Evolutionary conservation across 106 monocot species (phyloP).

Genomic region (Dioscorea dumetorum): DNA sequence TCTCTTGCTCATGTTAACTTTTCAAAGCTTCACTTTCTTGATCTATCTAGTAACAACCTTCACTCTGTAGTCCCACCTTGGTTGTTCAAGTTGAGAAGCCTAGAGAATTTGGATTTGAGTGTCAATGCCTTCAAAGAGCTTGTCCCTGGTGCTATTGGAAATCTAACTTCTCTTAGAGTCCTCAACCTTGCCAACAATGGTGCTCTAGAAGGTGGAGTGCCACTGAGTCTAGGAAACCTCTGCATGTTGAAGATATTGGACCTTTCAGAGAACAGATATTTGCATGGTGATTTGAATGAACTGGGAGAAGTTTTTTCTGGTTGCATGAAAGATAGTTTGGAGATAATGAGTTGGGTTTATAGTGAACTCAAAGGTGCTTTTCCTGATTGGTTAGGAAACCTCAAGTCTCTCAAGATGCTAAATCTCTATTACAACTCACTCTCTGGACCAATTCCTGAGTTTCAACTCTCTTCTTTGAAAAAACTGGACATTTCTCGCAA

Average conservation of each 20-base stretch:
- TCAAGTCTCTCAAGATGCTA: slow-evolving; percentile 8
- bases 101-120: neutral
- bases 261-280: neutral
- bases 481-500: no score
- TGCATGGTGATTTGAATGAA: neutral
- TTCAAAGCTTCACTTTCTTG: slow-evolving; percentile 2
- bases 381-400: slow-evolving; percentile 3
- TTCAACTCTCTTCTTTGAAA: no score
- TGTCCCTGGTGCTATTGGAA: neutral
- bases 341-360: neutral
- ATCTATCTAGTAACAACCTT: no score
- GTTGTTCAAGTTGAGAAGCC: no score
- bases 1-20: slow-evolving; percentile 12
- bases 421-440: slow-evolving; percentile 7
- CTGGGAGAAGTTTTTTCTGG: neutral
- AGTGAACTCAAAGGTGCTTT: neutral
- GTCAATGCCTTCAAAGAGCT: neutral
- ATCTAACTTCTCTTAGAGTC: neutral
- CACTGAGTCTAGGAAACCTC: no score
- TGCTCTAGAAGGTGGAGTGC: no score
- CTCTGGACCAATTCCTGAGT: neutral
- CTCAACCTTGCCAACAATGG: slow-evolving; percentile 1
- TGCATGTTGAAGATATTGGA: neutral
- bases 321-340: slow-evolving; percentile 2
- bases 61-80: no score